Evolutionary conservation across 352 stramenopile species (phyloP).

Genomic region (Saprolegnia parasitica): DNA sequence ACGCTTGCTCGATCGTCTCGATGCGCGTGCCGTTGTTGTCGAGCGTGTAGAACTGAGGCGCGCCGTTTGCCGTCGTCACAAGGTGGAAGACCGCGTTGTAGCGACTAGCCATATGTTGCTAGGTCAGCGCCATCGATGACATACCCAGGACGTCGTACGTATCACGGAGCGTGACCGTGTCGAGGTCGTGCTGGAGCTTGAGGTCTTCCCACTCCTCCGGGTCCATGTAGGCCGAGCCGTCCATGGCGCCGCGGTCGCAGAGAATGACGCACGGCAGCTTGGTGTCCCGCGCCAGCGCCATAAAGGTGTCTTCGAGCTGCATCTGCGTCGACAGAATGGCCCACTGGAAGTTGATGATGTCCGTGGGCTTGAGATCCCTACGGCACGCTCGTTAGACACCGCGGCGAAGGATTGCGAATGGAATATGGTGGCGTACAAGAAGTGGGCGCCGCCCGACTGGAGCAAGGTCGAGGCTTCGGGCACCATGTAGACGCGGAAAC

Average conservation of each 20-base stretch:
- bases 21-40: conserved; percentile 95
- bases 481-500: conserved; percentile 93
- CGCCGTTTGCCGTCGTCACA: conserved; percentile 89
- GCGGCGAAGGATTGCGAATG: too few species aligned
- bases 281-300: conserved; percentile 73
- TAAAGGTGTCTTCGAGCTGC: conserved; percentile 78
- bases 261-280: conserved; percentile 88
- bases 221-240: conserved; percentile 93
- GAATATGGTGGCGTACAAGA: conserved; percentile 50
- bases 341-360: conserved; percentile 87
- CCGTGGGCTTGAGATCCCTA: conserved; percentile 68
- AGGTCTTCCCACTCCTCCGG: conserved; percentile 86
- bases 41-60: conserved; percentile 93
- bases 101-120: conserved; percentile 35
- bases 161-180: conserved; percentile 78
- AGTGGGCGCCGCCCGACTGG: conserved; percentile 89
- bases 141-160: conserved; percentile 41
- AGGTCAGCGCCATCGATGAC: neutral
- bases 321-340: conserved; percentile 82
- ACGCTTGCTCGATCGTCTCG: conserved; percentile 90
- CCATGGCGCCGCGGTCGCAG: conserved; percentile 95
- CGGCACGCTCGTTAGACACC: too few species aligned
- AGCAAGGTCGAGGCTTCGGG: conserved; percentile 95
- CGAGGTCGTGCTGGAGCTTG: conserved; percentile 69
- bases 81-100: conserved; percentile 88